A percentile compares a stretch with the other conserved stretches of the same genome.
phyloP scores from a whole-genome alignment of 2,329 filamentous ascomycete species.

The Samsoniella hepiali region DNA sequence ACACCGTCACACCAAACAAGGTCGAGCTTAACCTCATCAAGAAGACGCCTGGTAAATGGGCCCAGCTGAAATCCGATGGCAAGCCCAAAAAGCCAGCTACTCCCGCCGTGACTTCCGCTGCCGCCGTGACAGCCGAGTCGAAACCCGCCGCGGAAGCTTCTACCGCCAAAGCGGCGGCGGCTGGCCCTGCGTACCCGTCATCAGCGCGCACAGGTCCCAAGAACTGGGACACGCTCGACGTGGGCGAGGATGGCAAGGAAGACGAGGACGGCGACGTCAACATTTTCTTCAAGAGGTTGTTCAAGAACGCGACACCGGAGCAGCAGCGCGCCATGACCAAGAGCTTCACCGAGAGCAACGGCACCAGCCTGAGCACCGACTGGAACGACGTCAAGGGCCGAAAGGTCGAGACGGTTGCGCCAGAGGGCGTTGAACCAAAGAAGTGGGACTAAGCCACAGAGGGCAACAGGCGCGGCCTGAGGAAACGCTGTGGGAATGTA shows the following conservation, averaged over 20 bases:
- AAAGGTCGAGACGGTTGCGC: slow-evolving; percentile 68
- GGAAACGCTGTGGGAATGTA: not conserved
- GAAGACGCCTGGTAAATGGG: slow-evolving; percentile 65
- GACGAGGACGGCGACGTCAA: slow-evolving; percentile 65
- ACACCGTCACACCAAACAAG: slow-evolving; percentile 70
- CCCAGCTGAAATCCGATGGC: slow-evolving; percentile 28
- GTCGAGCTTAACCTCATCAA: slow-evolving; percentile 75
- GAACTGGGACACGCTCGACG: slow-evolving; percentile 81
- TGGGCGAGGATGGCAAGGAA: slow-evolving; percentile 43
- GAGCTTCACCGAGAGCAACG: slow-evolving; percentile 90
- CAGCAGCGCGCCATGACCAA: slow-evolving; percentile 95
- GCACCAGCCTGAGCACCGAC: slow-evolving; percentile 86
- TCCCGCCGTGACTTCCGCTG: not conserved
- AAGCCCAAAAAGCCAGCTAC: slow-evolving; percentile 15
- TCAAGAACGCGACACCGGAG: slow-evolving; percentile 71
- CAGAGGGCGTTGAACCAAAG: slow-evolving; percentile 74
- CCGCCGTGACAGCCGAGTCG: slow-evolving; percentile 7
- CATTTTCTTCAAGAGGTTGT: slow-evolving; percentile 86
- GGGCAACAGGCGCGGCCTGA: not conserved
- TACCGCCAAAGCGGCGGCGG: not conserved
- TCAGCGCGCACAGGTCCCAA: slow-evolving; percentile 81
- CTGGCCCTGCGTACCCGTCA: slow-evolving; percentile 69
- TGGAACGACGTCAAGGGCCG: slow-evolving; percentile 77
- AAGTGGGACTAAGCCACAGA: slow-evolving; percentile 49
- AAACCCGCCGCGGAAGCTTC: not conserved